These are phyloP conservation scores for Dryadomyces quercivorus DNA, from an alignment of 2,329 filamentous ascomycete genomes.

Conservation along the genomic window DNA sequence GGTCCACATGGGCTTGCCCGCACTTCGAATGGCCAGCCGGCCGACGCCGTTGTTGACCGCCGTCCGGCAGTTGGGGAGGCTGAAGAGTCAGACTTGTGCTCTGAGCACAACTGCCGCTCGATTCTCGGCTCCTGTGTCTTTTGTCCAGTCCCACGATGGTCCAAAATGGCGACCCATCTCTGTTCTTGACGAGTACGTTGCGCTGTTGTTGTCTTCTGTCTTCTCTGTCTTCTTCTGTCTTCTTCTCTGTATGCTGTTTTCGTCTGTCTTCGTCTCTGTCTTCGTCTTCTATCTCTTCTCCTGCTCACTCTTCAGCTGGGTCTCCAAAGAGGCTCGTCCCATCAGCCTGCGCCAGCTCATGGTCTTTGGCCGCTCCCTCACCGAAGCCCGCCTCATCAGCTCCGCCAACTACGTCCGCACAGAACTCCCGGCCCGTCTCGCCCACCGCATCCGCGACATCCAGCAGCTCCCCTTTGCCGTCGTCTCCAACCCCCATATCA, in stretches of 20 bases:
- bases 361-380: conserved; percentile 90
- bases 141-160: background rate
- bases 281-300: too few relatives aligned
- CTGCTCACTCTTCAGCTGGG: conserved; percentile 56
- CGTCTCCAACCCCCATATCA: conserved; percentile 88
- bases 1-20: background rate
- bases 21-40: background rate
- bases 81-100: background rate
- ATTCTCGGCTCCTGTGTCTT: background rate
- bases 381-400: conserved; percentile 76
- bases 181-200: conserved; percentile 52
- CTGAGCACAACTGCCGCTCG: background rate
- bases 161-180: conserved; percentile 49
- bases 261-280: background rate
- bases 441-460: conserved; percentile 93
- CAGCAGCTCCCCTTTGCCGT: conserved; percentile 93
- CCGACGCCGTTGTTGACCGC: background rate
- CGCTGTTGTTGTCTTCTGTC: too few relatives aligned
- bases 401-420: conserved; percentile 96
- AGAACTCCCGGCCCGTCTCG: conserved; percentile 79
- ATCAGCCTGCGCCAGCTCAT: conserved; percentile 94
- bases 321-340: conserved; percentile 81
- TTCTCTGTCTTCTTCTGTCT: too few relatives aligned
- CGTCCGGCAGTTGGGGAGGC: background rate
- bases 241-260: too few relatives aligned